These are phyloP conservation scores for Fallopia convolvulus DNA, from an alignment of 148 eudicot genomes.

Conservation along the genomic window DNA sequence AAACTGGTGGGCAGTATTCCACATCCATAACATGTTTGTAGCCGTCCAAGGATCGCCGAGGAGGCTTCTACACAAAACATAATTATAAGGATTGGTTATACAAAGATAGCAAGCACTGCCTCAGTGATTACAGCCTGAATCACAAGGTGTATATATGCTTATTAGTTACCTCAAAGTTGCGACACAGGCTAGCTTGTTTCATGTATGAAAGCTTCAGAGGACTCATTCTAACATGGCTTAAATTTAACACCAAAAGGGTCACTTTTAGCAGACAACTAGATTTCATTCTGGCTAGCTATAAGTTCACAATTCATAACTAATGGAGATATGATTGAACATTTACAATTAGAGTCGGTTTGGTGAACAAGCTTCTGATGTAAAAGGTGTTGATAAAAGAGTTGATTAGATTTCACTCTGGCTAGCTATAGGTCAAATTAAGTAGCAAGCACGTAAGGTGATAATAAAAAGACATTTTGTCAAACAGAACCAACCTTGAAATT, in stretches of 20 bases:
- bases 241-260: not conserved
- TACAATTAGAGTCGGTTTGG: not conserved
- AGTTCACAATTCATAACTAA: not conserved
- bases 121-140: not conserved
- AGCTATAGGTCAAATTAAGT: not conserved
- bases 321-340: not conserved
- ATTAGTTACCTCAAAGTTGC: not conserved
- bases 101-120: not conserved
- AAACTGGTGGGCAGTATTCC: constrained; percentile 66
- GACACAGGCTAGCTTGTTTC: not conserved
- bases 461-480: not conserved
- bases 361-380: not conserved
- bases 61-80: constrained; percentile 43
- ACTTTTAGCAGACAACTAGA: not conserved
- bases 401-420: not conserved
- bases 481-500: not conserved
- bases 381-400: not conserved
- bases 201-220: not conserved
- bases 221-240: not conserved
- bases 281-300: not conserved
- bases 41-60: constrained; percentile 74
- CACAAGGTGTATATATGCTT: not conserved
- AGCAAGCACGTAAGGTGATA: not conserved
- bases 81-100: not conserved
- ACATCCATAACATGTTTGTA: constrained; percentile 94